These are phyloP conservation scores for Trichoderma semiorbis DNA, from an alignment of 2,329 filamentous ascomycete species.

Conservation along the genomic window DNA sequence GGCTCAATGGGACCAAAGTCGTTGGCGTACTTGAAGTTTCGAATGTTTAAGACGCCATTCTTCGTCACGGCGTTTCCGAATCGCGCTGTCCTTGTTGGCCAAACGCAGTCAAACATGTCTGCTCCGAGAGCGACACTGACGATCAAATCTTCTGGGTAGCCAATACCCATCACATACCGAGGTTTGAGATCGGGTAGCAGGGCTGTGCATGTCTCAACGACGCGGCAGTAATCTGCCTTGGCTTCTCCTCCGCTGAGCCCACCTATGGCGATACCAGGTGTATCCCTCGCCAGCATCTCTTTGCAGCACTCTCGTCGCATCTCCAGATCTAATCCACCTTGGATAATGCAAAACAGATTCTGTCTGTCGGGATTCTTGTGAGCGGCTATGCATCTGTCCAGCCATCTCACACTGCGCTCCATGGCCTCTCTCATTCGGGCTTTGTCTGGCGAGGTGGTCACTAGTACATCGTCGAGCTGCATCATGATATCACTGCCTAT, in stretches of 20 bases:
- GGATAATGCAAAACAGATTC: conserved; percentile 98
- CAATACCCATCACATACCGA: conserved; percentile 98
- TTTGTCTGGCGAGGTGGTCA: conserved; percentile 87
- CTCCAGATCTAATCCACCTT: conserved; percentile 86
- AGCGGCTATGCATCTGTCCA: conserved; percentile 89
- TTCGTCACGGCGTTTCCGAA: conserved; percentile 93
- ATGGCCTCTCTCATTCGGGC: conserved; percentile 90
- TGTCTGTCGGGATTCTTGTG: conserved; percentile 80
- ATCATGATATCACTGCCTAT: conserved; percentile 99
- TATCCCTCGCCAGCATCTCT: conserved; percentile 86
- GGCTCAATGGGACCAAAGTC: conserved; percentile 84
- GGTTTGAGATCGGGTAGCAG: conserved; percentile 87
- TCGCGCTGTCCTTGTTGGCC: conserved; percentile 92
- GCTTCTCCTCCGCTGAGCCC: conserved; percentile 93
- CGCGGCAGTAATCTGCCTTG: conserved; percentile 86
- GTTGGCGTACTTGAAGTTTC: conserved; percentile 67
- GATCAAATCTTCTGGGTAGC: conserved; percentile 92
- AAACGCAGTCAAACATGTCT: conserved; percentile 99
- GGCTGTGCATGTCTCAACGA: conserved; percentile 81
- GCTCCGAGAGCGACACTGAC: conserved; percentile 91
- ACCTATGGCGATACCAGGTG: conserved; percentile 94
- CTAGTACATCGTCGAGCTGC: conserved; percentile 98
- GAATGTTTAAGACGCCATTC: conserved; percentile 77
- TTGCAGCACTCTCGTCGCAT: conserved; percentile 78
- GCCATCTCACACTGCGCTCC: conserved; percentile 90